Conservation (phyloP, 2,329 filamentous ascomycete species). For the Emericellopsis cladophorae region DNA sequence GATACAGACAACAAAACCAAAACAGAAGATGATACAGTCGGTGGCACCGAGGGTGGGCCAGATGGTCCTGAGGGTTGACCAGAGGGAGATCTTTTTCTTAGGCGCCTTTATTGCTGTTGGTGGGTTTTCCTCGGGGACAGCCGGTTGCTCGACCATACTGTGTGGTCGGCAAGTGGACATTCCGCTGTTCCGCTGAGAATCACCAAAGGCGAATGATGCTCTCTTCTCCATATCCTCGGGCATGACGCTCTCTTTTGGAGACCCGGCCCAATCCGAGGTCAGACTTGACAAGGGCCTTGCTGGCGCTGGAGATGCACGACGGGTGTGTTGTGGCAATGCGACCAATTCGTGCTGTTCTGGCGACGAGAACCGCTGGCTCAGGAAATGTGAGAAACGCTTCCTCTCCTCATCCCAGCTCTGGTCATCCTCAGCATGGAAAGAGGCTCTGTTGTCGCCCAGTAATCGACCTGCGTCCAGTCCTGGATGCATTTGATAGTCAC, state of each 20-base stretch:
- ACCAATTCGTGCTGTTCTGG: background rate
- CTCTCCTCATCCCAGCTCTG: constrained; percentile 1
- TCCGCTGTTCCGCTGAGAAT: no score
- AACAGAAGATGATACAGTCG: constrained; percentile 40
- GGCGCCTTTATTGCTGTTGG: background rate
- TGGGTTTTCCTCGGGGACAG: background rate
- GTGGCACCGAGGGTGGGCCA: constrained; percentile 48
- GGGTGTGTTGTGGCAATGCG: no score
- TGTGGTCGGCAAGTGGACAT: no score
- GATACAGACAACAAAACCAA: constrained; percentile 49
- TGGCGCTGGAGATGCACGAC: no score
- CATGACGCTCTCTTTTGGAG: no score
- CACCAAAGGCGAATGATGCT: no score
- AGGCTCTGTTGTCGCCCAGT: background rate
- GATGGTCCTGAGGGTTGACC: constrained; percentile 37
- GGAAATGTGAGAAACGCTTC: constrained; percentile 4
- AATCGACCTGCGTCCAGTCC: constrained; percentile 7
- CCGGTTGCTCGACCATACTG: no score
- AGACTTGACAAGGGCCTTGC: no score
- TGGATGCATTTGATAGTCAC: constrained; percentile 7
- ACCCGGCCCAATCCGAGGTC: no score
- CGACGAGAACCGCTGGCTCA: constrained; percentile 2
- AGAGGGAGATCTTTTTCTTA: constrained; percentile 7
- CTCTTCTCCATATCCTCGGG: no score
- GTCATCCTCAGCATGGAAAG: constrained; percentile 1